Evolutionary conservation across 768 basidiomycete species (phyloP).

Genomic region (Naematelia encephala): DNA sequence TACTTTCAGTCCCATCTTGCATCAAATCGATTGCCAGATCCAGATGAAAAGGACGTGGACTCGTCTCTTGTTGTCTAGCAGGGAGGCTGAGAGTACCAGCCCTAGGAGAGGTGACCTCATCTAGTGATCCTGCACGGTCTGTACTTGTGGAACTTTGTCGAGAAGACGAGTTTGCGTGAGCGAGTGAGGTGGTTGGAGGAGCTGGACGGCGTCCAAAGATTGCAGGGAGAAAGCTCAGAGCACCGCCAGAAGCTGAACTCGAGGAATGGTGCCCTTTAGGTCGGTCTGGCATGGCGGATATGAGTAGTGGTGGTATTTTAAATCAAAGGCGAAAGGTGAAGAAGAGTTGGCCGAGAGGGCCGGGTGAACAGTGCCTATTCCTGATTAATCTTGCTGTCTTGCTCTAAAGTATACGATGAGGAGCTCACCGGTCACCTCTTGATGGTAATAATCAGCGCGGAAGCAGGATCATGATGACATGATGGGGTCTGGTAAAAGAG

Average conservation of each 20-base stretch:
- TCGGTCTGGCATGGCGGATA: conserved; percentile 21
- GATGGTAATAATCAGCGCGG: conserved; percentile 10
- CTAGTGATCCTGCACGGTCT: conserved; percentile 6
- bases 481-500: too few relatives aligned
- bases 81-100: not conserved
- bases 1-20: conserved; percentile 10
- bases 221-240: conserved; percentile 17
- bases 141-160: not conserved
- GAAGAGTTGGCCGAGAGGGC: conserved; percentile 5
- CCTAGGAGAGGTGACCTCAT: conserved; percentile 2
- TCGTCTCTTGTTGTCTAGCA: not conserved
- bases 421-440: conserved; percentile 28
- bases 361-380: conserved; percentile 7
- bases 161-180: not conserved
- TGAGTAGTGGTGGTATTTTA: not conserved
- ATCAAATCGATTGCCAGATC: conserved; percentile 17
- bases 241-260: conserved; percentile 14
- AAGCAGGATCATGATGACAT: conserved; percentile 23
- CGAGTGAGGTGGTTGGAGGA: conserved; percentile 4
- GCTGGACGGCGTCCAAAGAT: conserved; percentile 17
- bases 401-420: not conserved
- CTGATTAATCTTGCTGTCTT: not conserved
- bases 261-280: conserved; percentile 15
- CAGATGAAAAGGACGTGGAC: conserved; percentile 14
- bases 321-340: not conserved